Percentiles rank a stretch among this genome's conserved stretches.
These are phyloP conservation scores for Hyaloraphidium curvatum DNA, from an alignment of 192 early-diverging fungal species.

Conservation along the genomic window DNA sequence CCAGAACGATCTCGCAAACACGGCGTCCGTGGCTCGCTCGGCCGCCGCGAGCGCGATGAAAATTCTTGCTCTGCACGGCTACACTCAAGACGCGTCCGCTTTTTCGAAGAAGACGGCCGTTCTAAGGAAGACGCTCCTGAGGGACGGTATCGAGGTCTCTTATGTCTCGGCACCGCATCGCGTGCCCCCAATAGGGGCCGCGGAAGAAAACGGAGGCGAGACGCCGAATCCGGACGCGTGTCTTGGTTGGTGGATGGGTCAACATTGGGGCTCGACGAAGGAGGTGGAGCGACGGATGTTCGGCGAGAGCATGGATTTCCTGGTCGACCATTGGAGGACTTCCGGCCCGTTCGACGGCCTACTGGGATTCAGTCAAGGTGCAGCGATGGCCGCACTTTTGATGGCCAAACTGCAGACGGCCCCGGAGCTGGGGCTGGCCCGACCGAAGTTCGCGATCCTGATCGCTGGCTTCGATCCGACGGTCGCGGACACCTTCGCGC, in stretches of 20 bases:
- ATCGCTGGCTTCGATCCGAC: conserved; percentile 22
- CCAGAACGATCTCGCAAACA: no score
- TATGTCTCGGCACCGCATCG: conserved; percentile 30
- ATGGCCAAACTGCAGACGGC: conserved; percentile 19
- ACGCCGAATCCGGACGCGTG: no score
- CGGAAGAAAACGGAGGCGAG: no score
- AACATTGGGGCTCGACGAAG: no score
- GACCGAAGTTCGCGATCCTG: conserved; percentile 25
- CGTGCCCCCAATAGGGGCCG: no score
- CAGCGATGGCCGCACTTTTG: conserved; percentile 24
- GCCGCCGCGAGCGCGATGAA: no score
- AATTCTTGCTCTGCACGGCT: conserved; percentile 33
- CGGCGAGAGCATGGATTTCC: no score
- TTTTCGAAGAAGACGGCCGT: conserved; percentile 33
- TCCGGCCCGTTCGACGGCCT: conserved; percentile 35
- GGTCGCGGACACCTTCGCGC: conserved; percentile 8
- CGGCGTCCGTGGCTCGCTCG: no score
- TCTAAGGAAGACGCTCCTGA: conserved; percentile 24
- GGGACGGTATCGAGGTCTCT: conserved; percentile 27
- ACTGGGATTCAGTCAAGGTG: conserved; percentile 35
- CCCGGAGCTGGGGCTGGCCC: conserved; percentile 18
- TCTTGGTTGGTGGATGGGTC: no score
- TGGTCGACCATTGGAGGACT: no score
- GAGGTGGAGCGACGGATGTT: no score
- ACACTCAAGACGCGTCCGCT: conserved; percentile 24